Percentiles rank a stretch among this genome's conserved stretches.
Evolutionary conservation across 2,329 filamentous ascomycete species (phyloP).

Genomic region (Atkinsonella hypoxylon): DNA sequence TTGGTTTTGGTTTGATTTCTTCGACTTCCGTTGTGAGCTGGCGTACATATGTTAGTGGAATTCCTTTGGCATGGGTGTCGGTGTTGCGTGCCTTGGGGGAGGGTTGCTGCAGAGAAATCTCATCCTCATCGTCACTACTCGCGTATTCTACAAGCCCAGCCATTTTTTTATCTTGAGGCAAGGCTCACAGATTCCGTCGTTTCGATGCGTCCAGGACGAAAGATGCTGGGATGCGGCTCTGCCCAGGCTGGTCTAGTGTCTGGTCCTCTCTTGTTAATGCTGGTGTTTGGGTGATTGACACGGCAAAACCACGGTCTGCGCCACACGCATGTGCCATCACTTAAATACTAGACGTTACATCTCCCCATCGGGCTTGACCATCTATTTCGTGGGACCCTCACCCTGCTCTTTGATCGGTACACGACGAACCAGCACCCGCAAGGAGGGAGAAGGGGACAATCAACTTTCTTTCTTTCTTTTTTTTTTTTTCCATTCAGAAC

Average conservation of each 20-base stretch:
- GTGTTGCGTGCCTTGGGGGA: conserved; percentile 1
- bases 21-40: background rate
- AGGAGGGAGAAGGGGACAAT: background rate
- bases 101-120: conserved; percentile 6
- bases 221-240: background rate
- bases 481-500: background rate
- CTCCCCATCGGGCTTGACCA: background rate
- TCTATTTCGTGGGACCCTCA: background rate
- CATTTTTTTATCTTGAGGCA: conserved; percentile 19
- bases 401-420: background rate
- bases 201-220: background rate
- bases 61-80: background rate
- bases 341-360: background rate
- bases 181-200: background rate
- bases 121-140: conserved; percentile 40
- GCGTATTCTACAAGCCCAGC: conserved; percentile 36
- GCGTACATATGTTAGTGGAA: background rate
- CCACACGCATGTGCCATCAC: conserved; percentile 1
- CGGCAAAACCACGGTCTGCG: conserved; percentile 2
- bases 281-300: background rate
- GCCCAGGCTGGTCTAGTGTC: too few relatives aligned
- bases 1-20: background rate
- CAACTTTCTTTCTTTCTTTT: too few relatives aligned
- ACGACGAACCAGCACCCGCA: background rate
- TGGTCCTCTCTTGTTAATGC: background rate